phyloP scores from a whole-genome alignment of 306 rosid genomes.

The Vachellia collinsii region DNA sequence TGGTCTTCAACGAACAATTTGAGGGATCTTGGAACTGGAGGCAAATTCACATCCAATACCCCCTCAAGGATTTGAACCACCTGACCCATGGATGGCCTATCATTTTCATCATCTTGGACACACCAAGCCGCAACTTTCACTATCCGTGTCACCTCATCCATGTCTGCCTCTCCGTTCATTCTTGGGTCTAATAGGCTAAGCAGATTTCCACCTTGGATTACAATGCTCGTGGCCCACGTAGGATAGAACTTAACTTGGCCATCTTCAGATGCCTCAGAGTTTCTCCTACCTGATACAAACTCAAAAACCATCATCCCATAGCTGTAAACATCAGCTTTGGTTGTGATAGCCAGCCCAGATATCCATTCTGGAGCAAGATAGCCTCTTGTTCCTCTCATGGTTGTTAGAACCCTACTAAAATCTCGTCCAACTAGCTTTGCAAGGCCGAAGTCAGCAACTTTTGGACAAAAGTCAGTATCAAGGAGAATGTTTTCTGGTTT shows the following conservation, averaged over 20 bases:
- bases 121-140: slow-evolving; percentile 62
- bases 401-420: slow-evolving; percentile 57
- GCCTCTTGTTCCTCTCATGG: slow-evolving; percentile 73
- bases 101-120: slow-evolving; percentile 56
- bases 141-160: slow-evolving; percentile 41
- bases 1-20: slow-evolving; percentile 44
- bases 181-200: slow-evolving; percentile 40
- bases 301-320: slow-evolving; percentile 66
- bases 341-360: slow-evolving; percentile 49
- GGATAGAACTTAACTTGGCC: slow-evolving; percentile 43
- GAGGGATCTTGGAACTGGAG: slow-evolving; percentile 47
- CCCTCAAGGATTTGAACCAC: slow-evolving; percentile 63
- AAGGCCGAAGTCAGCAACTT: slow-evolving; percentile 66
- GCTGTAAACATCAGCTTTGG: slow-evolving; percentile 59
- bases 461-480: slow-evolving; percentile 41
- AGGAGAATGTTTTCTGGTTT: slow-evolving; percentile 74
- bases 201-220: slow-evolving; percentile 37
- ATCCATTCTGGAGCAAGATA: slow-evolving; percentile 80
- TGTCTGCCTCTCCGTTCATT: slow-evolving; percentile 44
- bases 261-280: slow-evolving; percentile 48
- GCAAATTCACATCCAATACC: slow-evolving; percentile 40
- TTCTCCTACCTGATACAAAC: slow-evolving; percentile 54
- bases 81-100: slow-evolving; percentile 57
- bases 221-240: slow-evolving; percentile 37
- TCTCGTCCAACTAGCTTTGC: slow-evolving; percentile 61